Conservation (phyloP, 1,284 basidiomycete genomes). For the Irpex rosettiformis region DNA sequence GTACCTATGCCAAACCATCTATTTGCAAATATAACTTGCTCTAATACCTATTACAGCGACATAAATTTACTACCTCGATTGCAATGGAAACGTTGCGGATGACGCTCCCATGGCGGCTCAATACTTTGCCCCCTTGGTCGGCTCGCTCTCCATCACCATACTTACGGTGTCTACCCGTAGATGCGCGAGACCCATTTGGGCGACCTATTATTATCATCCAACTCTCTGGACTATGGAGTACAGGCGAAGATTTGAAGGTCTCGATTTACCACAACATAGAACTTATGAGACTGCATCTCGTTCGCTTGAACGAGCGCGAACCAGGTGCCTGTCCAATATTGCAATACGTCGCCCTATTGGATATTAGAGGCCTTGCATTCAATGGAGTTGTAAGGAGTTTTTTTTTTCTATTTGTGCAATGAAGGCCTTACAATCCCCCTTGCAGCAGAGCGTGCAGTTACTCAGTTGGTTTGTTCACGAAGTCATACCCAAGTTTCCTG, state of each 20-base stretch:
- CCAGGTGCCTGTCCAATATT: conserved; percentile 38
- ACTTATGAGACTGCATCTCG: conserved; percentile 49
- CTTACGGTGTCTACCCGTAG: conserved; percentile 48
- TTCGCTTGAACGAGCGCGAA: conserved; percentile 32
- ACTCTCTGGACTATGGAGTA: conserved; percentile 34
- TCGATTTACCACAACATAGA: conserved; percentile 50
- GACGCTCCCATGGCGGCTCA: conserved; percentile 57
- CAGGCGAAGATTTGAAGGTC: conserved; percentile 35
- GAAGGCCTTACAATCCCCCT: not conserved
- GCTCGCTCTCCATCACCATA: conserved; percentile 26
- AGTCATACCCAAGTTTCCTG: conserved; percentile 69
- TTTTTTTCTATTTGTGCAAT: conserved; percentile 1
- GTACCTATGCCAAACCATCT: conserved; percentile 35
- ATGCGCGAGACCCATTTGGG: conserved; percentile 53
- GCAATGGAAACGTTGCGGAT: conserved; percentile 57
- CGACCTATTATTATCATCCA: conserved; percentile 56
- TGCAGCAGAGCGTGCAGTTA: conserved; percentile 53
- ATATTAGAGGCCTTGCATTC: conserved; percentile 57
- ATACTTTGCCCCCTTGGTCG: conserved; percentile 33
- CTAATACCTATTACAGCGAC: conserved; percentile 40
- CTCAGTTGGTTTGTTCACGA: conserved; percentile 63
- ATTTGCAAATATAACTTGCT: conserved; percentile 14
- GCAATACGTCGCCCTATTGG: conserved; percentile 70
- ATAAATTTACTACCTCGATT: conserved; percentile 62
- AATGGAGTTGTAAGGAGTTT: conserved; percentile 50